Evolutionary conservation across 805 yeast genomes (phyloP).

Genomic region (Hyphopichia homilentoma): DNA sequence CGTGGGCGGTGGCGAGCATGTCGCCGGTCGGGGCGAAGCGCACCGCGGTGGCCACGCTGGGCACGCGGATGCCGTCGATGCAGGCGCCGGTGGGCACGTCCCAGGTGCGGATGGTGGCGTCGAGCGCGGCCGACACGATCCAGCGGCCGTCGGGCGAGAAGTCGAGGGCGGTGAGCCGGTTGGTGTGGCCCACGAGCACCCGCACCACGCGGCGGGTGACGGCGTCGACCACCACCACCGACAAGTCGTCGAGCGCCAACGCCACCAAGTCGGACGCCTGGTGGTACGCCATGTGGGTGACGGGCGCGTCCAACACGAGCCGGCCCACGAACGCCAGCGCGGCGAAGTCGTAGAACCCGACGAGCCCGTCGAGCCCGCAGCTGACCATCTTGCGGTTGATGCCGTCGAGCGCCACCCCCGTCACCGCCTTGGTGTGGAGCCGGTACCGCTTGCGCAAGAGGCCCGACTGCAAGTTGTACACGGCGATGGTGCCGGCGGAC

Average conservation of each 20-base stretch:
- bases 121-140: constrained; percentile 80
- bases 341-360: constrained; percentile 84
- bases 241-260: constrained; percentile 78
- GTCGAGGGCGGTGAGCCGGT: constrained; percentile 82
- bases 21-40: constrained; percentile 87
- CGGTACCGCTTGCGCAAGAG: constrained; percentile 63
- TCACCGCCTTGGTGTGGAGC: constrained; percentile 73
- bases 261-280: constrained; percentile 82
- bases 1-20: constrained; percentile 88
- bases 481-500: constrained; percentile 76
- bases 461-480: constrained; percentile 92
- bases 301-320: constrained; percentile 68
- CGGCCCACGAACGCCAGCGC: constrained; percentile 65
- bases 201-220: constrained; percentile 81
- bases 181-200: constrained; percentile 83
- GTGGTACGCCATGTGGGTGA: constrained; percentile 75
- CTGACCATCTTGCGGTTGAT: constrained; percentile 87
- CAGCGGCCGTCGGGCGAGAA: constrained; percentile 96
- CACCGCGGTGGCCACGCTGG: constrained; percentile 75
- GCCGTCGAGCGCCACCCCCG: constrained; percentile 86
- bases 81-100: constrained; percentile 96
- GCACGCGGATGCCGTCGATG: constrained; percentile 82
- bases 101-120: constrained; percentile 91
- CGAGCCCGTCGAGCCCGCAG: constrained; percentile 82
- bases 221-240: constrained; percentile 78